Base-by-base conservation (phyloP, 108 stramenopile genomes). In the Fragilaria crotonensis region DNA sequence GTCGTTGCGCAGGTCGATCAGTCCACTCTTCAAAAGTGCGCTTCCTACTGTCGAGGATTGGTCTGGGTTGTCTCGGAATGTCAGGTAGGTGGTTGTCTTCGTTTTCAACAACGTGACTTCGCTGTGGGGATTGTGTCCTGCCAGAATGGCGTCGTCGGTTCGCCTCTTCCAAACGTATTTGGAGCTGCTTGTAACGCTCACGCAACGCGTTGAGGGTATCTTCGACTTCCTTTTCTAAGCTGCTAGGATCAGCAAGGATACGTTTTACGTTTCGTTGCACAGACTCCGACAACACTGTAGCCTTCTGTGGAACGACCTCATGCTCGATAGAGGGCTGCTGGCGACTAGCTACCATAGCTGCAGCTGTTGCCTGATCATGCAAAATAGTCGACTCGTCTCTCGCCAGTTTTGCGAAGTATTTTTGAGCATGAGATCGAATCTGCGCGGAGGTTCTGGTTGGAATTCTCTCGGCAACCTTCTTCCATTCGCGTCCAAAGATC, bases 371-470 rank as follows among this genome's bases (percentile, higher is more conserved):
- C 9, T 32, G 33, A 3, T 47, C 33, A 23, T 48, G 25, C n/a
- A 45, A 25, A 22, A 41, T 1, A 9, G 48, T 18, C 4, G 33
- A 36, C 31, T 78, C 63, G 45, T 76, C 81, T 22, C 71, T 59
- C 30, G 69, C 57, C 33, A 80, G 52, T 67, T 95, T 97, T 62
- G 87, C 74, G 67, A 99, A 97, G 64, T 97, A 97, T 75, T 97
- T 97, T 78, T 97, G 96, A 1, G 98, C 98, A 62, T 99, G 98
- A 31, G 93, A 94, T 4, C 98, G 87, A 51, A 97, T 96, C 59
- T 99, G 98, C 25, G 92, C 84, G 18, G 95, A 92, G 20, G 93
- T 93, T 32, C 96, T 67, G 11, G 96, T 95, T 3, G 94, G 87
- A 54, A 99, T 93, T 28, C 82, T 69, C 22, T 66, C 32, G 2